Evolutionary conservation across 768 basidiomycete genomes (phyloP).

Genomic region (Auriscalpium orientale): DNA sequence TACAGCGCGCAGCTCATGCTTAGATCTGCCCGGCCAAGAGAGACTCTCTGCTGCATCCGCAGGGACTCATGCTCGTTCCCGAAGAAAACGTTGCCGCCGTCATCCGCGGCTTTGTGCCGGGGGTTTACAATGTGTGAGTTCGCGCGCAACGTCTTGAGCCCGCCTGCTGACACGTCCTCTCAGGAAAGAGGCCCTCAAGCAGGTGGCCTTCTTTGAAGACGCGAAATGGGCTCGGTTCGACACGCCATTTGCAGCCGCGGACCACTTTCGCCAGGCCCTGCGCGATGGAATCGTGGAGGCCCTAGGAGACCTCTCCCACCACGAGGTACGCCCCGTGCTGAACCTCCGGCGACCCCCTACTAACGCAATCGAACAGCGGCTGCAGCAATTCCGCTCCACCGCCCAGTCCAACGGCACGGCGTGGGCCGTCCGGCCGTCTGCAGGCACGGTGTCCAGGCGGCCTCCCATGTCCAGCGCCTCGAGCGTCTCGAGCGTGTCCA

Average conservation of each 20-base stretch:
- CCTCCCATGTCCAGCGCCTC: background rate
- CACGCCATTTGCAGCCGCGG: background rate
- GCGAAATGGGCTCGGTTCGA: background rate
- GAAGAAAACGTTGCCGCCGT: background rate
- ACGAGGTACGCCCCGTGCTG: no score
- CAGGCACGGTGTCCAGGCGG: background rate
- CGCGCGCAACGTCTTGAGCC: background rate
- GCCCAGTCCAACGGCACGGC: no score
- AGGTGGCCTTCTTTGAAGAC: background rate
- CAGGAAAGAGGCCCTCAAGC: background rate
- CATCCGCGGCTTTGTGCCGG: background rate
- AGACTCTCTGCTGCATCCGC: background rate
- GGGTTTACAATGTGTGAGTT: background rate
- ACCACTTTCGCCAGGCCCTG: background rate
- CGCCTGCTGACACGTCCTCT: background rate
- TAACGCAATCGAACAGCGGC: no score
- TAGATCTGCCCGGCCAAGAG: background rate
- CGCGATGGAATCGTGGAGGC: background rate
- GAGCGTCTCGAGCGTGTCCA: no score
- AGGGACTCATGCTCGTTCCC: background rate
- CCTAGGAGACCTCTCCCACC: background rate
- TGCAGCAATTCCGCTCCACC: no score
- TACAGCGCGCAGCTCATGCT: background rate
- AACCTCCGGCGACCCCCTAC: no score
- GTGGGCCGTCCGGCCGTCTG: no score